Evolutionary conservation across 768 basidiomycete species (phyloP).

Genomic region (Trametes sanguinea): DNA sequence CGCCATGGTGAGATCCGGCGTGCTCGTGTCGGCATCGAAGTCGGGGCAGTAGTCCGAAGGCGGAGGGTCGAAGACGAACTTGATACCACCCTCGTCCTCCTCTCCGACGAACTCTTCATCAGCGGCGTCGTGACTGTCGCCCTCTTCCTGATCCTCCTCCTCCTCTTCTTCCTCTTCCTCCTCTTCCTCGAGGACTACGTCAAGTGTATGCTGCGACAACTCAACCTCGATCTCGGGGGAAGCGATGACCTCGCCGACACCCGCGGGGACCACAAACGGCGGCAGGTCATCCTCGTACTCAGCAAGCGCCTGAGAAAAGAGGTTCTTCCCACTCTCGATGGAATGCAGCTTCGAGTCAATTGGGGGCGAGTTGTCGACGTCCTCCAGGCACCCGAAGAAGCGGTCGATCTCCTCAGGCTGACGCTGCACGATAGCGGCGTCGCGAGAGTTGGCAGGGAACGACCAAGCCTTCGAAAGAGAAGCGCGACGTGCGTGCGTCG

Average conservation of each 20-base stretch:
- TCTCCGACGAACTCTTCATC: slow-evolving; percentile 61
- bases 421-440: slow-evolving; percentile 26
- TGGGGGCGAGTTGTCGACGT: slow-evolving; percentile 52
- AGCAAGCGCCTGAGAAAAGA: slow-evolving; percentile 57
- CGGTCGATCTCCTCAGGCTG: slow-evolving; percentile 58
- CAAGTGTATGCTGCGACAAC: slow-evolving; percentile 37
- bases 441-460: slow-evolving; percentile 39
- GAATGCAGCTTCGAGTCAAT: slow-evolving; percentile 42
- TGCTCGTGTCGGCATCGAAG: slow-evolving; percentile 25
- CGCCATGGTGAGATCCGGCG: slow-evolving; percentile 20
- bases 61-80: slow-evolving; percentile 73
- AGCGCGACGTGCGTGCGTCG: slow-evolving; percentile 35
- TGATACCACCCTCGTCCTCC: slow-evolving; percentile 63
- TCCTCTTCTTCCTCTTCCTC: slow-evolving; percentile 46
- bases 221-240: slow-evolving; percentile 38
- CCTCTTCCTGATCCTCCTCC: neutral
- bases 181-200: slow-evolving; percentile 47
- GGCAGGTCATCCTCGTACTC: slow-evolving; percentile 49
- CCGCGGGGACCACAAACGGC: slow-evolving; percentile 50
- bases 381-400: slow-evolving; percentile 73
- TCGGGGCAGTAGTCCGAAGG: slow-evolving; percentile 26
- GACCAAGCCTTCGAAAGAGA: slow-evolving; percentile 73
- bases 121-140: slow-evolving; percentile 31
- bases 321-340: slow-evolving; percentile 55
- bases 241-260: slow-evolving; percentile 41